Percentiles rank a stretch among this genome's conserved stretches.
These are phyloP conservation scores for Neurospora sp. DNA, from an alignment of 495 filamentous ascomycete genomes.

Conservation along the genomic window DNA sequence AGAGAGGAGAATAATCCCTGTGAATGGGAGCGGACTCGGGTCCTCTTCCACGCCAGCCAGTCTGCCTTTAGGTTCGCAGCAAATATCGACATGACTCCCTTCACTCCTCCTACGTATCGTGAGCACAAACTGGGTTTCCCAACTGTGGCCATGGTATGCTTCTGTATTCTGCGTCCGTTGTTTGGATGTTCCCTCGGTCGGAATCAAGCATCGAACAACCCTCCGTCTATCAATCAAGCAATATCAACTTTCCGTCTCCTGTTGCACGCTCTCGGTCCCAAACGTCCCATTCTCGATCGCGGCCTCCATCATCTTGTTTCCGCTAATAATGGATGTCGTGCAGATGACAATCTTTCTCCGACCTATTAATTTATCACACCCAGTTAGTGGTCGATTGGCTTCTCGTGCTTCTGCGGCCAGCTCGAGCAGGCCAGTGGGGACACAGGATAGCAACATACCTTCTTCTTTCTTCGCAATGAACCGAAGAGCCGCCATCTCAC, in stretches of 20 bases:
- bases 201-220: background rate
- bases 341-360: constrained; percentile 79
- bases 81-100: background rate
- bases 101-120: background rate
- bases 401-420: background rate
- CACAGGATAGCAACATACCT: constrained; percentile 33
- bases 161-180: background rate
- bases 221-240: background rate
- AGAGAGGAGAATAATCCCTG: background rate
- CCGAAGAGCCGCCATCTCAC: constrained; percentile 87
- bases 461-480: constrained; percentile 85
- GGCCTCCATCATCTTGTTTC: constrained; percentile 78
- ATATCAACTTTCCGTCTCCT: background rate
- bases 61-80: constrained; percentile 9
- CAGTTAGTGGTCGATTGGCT: constrained; percentile 6
- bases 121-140: background rate
- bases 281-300: constrained; percentile 69
- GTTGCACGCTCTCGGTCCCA: constrained; percentile 28
- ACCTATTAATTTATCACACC: constrained; percentile 21
- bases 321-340: constrained; percentile 84
- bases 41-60: constrained; percentile 1
- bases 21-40: background rate
- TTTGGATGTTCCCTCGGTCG: background rate
- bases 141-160: background rate
- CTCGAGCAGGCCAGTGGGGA: background rate